Evolutionary conservation across 1,284 basidiomycete species (phyloP).

Genomic region (Cryptococcus wingfieldii): DNA sequence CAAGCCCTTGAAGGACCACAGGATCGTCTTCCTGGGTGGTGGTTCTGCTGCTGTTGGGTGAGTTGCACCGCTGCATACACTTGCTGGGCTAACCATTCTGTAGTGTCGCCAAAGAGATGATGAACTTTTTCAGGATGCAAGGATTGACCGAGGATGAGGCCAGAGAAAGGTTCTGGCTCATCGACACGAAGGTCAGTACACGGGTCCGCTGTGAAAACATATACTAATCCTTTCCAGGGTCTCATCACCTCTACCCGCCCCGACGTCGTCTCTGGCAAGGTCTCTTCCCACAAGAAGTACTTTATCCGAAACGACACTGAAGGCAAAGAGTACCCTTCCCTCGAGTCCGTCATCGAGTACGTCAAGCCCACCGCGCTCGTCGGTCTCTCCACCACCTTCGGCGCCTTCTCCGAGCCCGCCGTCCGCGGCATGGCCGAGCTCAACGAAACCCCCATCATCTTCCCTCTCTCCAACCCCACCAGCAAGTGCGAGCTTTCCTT

Average conservation of each 20-base stretch:
- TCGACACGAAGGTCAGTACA: constrained; percentile 61
- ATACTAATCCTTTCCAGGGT: constrained; percentile 53
- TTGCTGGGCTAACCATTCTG: not conserved
- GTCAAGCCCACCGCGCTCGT: constrained; percentile 88
- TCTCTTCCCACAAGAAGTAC: constrained; percentile 76
- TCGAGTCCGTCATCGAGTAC: constrained; percentile 75
- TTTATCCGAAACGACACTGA: constrained; percentile 77
- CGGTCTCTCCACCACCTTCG: constrained; percentile 81
- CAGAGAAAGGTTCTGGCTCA: constrained; percentile 71
- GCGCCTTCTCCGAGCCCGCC: constrained; percentile 72
- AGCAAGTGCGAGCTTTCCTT: constrained; percentile 69
- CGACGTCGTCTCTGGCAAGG: constrained; percentile 54
- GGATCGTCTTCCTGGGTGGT: constrained; percentile 73
- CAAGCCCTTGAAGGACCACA: constrained; percentile 65
- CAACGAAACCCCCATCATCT: constrained; percentile 78
- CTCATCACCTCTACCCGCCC: constrained; percentile 67
- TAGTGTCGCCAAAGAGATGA: constrained; percentile 78
- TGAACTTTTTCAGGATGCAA: constrained; percentile 76
- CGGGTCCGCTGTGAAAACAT: not conserved
- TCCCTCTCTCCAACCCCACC: constrained; percentile 93
- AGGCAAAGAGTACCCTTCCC: constrained; percentile 67
- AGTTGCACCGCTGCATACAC: constrained; percentile 1
- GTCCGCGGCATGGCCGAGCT: constrained; percentile 77
- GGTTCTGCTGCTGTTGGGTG: constrained; percentile 45
- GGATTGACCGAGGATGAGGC: constrained; percentile 75